These are phyloP conservation scores for Fusarium tjaetaba DNA, from an alignment of 2,329 filamentous ascomycete species.

Conservation along the genomic window DNA sequence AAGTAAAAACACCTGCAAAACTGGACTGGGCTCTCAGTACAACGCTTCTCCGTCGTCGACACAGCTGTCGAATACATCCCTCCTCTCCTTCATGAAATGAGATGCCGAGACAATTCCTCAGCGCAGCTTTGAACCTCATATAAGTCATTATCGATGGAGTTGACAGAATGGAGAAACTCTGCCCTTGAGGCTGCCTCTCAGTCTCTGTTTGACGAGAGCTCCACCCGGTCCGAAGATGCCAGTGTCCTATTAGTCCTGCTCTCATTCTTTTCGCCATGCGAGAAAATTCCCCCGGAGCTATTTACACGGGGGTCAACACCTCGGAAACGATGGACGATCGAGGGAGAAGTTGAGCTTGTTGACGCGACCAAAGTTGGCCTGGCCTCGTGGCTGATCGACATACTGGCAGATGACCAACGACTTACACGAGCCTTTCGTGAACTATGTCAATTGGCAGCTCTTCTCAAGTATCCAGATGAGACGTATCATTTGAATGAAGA, in stretches of 20 bases:
- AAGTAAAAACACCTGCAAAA: constrained; percentile 14
- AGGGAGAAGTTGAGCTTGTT: constrained; percentile 36
- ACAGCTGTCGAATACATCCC: constrained; percentile 7
- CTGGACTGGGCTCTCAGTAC: constrained; percentile 2
- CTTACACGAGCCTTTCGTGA: constrained; percentile 21
- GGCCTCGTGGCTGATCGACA: constrained; percentile 3
- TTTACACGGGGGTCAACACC: constrained; percentile 30
- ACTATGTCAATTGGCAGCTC: constrained; percentile 9
- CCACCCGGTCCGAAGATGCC: constrained; percentile 28
- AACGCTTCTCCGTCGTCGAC: constrained; percentile 16
- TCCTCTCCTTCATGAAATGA: constrained; percentile 6
- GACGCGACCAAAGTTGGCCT: constrained; percentile 46
- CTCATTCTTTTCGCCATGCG: constrained; percentile 34
- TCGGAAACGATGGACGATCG: constrained; percentile 39
- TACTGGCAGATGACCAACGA: constrained; percentile 21
- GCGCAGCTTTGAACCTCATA: neutral
- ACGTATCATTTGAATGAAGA: constrained; percentile 32
- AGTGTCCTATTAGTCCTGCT: constrained; percentile 32
- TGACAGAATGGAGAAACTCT: constrained; percentile 27
- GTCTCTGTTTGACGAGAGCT: constrained; percentile 19
- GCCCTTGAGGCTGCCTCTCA: constrained; percentile 31
- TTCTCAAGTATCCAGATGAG: constrained; percentile 21
- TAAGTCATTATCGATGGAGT: constrained; percentile 11
- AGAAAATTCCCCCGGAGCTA: constrained; percentile 34
- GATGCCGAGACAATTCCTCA: neutral